Evolutionary conservation across 345 rosid species (phyloP).

Genomic region (Salix viminalis): DNA sequence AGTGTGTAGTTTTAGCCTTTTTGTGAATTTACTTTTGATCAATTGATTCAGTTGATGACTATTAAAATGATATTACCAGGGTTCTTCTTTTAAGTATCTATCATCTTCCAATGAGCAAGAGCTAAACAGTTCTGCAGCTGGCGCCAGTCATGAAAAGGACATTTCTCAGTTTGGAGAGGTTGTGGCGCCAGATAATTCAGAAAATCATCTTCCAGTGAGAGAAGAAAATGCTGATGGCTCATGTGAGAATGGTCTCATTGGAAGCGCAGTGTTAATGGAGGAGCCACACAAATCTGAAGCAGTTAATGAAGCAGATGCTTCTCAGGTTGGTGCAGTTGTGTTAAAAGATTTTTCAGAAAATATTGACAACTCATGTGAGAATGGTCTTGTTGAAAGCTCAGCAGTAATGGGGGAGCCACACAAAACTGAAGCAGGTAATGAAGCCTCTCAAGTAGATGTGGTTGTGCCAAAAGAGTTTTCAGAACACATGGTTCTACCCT

Average conservation of each 20-base stretch:
- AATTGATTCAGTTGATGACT: background rate
- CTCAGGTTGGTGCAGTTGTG: slow-evolving; percentile 18
- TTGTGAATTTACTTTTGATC: background rate
- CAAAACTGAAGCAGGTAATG: slow-evolving; percentile 3
- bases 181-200: background rate
- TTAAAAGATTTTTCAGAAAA: slow-evolving; percentile 14
- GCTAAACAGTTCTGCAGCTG: background rate
- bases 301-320: slow-evolving; percentile 1
- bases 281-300: background rate
- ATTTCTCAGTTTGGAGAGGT: slow-evolving; percentile 5
- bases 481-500: slow-evolving; percentile 14
- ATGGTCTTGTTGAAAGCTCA: slow-evolving; percentile 2
- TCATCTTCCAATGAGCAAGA: slow-evolving; percentile 6
- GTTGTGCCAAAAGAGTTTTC: slow-evolving; percentile 11
- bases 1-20: background rate
- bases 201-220: slow-evolving; percentile 1
- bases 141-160: slow-evolving; percentile 6
- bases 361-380: background rate
- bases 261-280: background rate
- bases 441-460: slow-evolving; percentile 18
- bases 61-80: slow-evolving; percentile 3
- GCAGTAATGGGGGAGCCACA: background rate
- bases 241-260: background rate
- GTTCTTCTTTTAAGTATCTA: slow-evolving; percentile 3
- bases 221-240: slow-evolving; percentile 9